Evolutionary conservation across 179 eudicot genomes (phyloP), one percentile per base, ranked within the genome.

Genomic region (Silene coronaria): DNA sequence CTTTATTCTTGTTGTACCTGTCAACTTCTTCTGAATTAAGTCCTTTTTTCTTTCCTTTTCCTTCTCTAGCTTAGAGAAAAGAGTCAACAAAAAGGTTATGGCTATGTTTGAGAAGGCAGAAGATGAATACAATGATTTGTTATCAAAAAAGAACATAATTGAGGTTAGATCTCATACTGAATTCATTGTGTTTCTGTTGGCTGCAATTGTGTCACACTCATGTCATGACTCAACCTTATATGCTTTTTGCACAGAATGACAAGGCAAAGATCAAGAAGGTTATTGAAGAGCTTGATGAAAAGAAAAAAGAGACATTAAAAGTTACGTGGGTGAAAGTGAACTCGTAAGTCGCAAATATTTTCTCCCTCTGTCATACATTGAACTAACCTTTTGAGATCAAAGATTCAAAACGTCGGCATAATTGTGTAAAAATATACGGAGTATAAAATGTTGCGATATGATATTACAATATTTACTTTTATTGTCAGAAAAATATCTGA

Each of bases 51-150:
- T 53, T 4, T 7, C 58, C 73, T 71, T 83, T 26, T 17, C 77
- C 78, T 75, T 32, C 71, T 72, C 14, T 71, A 95, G 99, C 82
- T 91, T 96, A 74, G 99, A 96, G 88, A 96, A 96, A 82, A 80
- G 98, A 83, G 98, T 96, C 60, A 96, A 96, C 87, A 96, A 96
- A 82, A 93, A 91, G 85, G 97, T 93, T 27, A 93, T 89, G 85
- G 88, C 97, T 36, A 93, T 96, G 99, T 93, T 96, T 84, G 98
- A 96, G 89, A 96, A 91, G 84, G 94, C 98, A 19, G 99, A 96
- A 82, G 97, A 96, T 72, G 97, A 96, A 84, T 96, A 89, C 83
- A 92, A 89, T 75, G 92, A 86, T 79, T 82, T 96, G 85, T 84
- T 96, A 76, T 88, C 99, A 30, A 96, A 88, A 86, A 96, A 96